phyloP scores from a whole-genome alignment of 441 rosid species.

The Gossypium schwendimanii region DNA sequence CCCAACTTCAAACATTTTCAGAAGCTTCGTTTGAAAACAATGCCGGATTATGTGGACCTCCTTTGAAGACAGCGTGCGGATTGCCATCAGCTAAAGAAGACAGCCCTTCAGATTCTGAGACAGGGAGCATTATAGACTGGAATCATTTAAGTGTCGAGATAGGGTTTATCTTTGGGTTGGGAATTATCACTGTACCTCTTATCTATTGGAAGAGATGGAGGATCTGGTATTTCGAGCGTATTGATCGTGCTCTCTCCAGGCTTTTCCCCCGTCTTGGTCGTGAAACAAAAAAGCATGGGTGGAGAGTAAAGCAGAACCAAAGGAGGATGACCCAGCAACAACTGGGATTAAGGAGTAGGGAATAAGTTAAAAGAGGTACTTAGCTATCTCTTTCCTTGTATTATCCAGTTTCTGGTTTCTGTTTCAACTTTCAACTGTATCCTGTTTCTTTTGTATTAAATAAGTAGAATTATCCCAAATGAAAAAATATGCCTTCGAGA shows the following conservation, averaged over 20 bases:
- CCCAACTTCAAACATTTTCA: conserved; percentile 31
- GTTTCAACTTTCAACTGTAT: not conserved
- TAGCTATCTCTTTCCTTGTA: not conserved
- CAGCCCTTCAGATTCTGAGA: not conserved
- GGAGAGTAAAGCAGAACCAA: not conserved
- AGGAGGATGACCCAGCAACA: not conserved
- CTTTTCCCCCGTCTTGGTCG: not conserved
- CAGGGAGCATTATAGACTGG: conserved; percentile 13
- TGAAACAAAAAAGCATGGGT: not conserved
- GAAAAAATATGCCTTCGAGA: not conserved
- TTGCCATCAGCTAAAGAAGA: not conserved
- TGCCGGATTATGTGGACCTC: conserved; percentile 36
- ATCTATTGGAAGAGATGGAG: conserved; percentile 19
- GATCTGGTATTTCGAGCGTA: conserved; percentile 16
- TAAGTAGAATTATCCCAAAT: no score
- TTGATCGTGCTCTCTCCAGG: not conserved
- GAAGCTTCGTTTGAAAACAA: conserved; percentile 26
- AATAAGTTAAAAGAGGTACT: not conserved
- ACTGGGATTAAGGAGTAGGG: not conserved
- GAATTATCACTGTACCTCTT: conserved; percentile 11
- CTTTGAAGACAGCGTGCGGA: not conserved
- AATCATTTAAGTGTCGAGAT: not conserved
- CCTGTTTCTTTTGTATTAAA: not conserved
- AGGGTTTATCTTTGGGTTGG: conserved; percentile 28
- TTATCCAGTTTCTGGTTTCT: not conserved